Evolutionary conservation across 2,329 filamentous ascomycete genomes (phyloP).

Genomic region (Sporothrix curviconia): DNA sequence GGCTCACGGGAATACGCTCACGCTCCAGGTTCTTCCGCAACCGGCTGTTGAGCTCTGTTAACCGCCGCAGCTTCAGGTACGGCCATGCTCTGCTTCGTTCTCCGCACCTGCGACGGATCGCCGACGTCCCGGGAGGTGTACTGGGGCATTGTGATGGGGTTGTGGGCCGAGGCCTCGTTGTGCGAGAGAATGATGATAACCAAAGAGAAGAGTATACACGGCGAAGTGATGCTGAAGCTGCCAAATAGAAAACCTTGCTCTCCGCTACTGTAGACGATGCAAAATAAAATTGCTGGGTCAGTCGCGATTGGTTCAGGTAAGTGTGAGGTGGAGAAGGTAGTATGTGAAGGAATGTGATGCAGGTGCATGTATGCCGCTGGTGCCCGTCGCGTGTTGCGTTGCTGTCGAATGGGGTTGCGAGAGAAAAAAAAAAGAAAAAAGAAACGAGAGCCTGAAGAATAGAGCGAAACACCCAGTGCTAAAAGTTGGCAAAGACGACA

Average conservation of each 20-base stretch:
- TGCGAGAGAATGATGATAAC: neutral
- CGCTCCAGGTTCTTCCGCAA: constrained; percentile 93
- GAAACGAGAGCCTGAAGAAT: too few species aligned
- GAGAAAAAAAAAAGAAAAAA: neutral
- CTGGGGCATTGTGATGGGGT: constrained; percentile 49
- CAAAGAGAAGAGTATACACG: too few species aligned
- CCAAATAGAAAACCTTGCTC: too few species aligned
- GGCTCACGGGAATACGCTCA: constrained; percentile 90
- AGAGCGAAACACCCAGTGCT: too few species aligned
- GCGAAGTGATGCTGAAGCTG: too few species aligned
- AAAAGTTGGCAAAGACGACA: too few species aligned
- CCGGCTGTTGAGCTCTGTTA: constrained; percentile 95
- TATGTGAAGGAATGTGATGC: neutral
- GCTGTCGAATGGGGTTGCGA: neutral
- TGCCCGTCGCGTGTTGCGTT: neutral
- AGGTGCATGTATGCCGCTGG: constrained; percentile 1
- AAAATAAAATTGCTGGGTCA: neutral
- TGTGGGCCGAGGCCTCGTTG: too few species aligned
- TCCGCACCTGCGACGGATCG: constrained; percentile 65
- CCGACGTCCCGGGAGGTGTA: constrained; percentile 62
- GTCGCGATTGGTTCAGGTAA: constrained; percentile 1
- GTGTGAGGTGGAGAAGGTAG: neutral
- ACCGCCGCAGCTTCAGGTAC: constrained; percentile 91
- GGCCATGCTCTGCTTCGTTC: constrained; percentile 99
- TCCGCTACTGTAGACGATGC: neutral